Evolutionary conservation across 2,329 filamentous ascomycete species (phyloP).

Genomic region (Clonostachys byssicola): DNA sequence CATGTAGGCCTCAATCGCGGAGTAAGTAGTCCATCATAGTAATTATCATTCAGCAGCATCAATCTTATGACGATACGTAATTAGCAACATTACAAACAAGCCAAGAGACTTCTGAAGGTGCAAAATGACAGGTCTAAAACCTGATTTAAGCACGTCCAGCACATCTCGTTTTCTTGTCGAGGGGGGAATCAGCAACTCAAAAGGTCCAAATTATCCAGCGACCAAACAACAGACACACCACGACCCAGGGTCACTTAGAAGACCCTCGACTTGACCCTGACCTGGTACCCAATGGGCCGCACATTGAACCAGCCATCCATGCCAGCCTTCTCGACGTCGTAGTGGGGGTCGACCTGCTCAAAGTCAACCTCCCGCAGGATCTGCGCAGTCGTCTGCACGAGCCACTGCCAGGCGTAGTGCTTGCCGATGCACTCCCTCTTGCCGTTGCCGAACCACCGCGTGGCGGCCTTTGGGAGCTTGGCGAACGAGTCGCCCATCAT

Average conservation of each 20-base stretch:
- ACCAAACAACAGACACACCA: no score
- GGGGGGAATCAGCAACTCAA: no score
- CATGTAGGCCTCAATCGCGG: no score
- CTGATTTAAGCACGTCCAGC: no score
- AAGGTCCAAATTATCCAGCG: no score
- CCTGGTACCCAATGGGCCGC: conserved; percentile 38
- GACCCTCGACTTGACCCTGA: conserved; percentile 32
- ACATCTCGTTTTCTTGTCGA: no score
- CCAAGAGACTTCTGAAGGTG: no score
- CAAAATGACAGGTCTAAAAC: no score
- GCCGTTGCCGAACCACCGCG: conserved; percentile 48
- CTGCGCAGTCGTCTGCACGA: conserved; percentile 32
- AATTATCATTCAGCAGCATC: no score
- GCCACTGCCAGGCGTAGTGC: conserved; percentile 43
- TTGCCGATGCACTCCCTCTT: conserved; percentile 47
- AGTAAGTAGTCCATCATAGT: no score
- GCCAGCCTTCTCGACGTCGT: conserved; percentile 27
- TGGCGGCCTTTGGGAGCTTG: conserved; percentile 34
- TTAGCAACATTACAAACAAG: no score
- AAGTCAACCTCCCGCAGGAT: conserved; percentile 41
- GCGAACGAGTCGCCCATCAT: conserved; percentile 42
- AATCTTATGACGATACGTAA: no score
- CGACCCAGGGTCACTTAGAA: not conserved
- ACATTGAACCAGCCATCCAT: conserved; percentile 48
- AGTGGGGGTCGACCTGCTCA: conserved; percentile 30